A percentile compares a stretch with the other conserved stretches of the same genome.
Evolutionary conservation across 345 rosid species (phyloP).

Genomic region (Geranium rotundifolium): DNA sequence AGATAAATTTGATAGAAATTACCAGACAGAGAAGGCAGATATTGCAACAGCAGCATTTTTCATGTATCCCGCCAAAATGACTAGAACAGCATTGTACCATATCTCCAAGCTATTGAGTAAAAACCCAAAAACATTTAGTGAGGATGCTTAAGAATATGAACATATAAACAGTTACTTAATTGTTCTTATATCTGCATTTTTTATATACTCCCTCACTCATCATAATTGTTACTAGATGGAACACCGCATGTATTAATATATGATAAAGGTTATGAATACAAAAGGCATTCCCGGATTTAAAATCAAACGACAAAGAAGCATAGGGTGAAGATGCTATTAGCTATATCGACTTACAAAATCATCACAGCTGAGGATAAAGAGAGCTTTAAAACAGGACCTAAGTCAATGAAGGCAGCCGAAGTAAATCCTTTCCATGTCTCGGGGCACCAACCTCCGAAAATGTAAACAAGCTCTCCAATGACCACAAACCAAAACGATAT

Average conservation of each 20-base stretch:
- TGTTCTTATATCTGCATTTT: too few relatives aligned
- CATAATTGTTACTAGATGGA: too few relatives aligned
- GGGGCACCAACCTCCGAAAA: constrained; percentile 53
- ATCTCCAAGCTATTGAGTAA: constrained; percentile 62
- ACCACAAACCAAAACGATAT: constrained; percentile 29
- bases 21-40: constrained; percentile 88
- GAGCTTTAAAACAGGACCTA: constrained; percentile 38
- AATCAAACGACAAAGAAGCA: too few relatives aligned
- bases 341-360: constrained; percentile 27
- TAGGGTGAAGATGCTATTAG: too few relatives aligned
- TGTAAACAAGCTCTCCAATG: constrained; percentile 34
- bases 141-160: too few relatives aligned
- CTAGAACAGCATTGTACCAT: constrained; percentile 61
- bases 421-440: constrained; percentile 51
- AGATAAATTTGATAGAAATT: constrained; percentile 7
- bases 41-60: constrained; percentile 42
- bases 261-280: too few relatives aligned
- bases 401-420: constrained; percentile 32
- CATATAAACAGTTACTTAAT: too few relatives aligned
- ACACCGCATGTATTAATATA: too few relatives aligned
- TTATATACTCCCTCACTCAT: too few relatives aligned
- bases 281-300: too few relatives aligned
- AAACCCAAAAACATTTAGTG: neutral
- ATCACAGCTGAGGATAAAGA: constrained; percentile 51
- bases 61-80: constrained; percentile 70